A percentile compares a stretch with the other conserved stretches of the same genome.
Evolutionary conservation across 192 early-diverging fungal species (phyloP).

Genomic region (Mortierella antarctica): DNA sequence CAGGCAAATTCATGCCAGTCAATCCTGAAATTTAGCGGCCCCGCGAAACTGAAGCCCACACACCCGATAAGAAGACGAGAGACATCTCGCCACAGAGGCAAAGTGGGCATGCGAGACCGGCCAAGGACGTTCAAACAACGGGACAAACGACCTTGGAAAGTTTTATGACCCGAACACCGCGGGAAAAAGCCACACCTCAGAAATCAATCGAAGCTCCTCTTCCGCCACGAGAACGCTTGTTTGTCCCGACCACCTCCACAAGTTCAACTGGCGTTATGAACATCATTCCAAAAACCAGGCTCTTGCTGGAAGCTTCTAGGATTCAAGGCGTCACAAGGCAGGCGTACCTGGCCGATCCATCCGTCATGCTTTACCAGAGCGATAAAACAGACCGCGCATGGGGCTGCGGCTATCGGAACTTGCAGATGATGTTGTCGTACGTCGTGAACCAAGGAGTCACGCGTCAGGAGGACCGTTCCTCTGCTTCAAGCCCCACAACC

Average conservation of each 20-base stretch:
- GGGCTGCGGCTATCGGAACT: constrained; percentile 81
- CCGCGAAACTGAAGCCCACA: no score
- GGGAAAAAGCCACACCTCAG: not conserved
- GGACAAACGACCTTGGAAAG: constrained; percentile 51
- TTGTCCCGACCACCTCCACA: not conserved
- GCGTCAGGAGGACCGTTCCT: not conserved
- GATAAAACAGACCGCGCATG: constrained; percentile 64
- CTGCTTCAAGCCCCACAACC: not conserved
- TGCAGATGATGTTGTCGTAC: constrained; percentile 72
- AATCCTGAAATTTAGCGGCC: not conserved
- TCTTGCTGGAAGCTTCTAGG: constrained; percentile 17
- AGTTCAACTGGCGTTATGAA: not conserved
- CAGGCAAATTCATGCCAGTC: not conserved
- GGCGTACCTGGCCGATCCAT: constrained; percentile 40
- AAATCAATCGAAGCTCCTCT: not conserved
- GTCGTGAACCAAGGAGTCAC: constrained; percentile 29
- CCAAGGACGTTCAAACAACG: not conserved
- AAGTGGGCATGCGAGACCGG: not conserved
- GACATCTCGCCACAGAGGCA: not conserved
- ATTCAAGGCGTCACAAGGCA: constrained; percentile 23
- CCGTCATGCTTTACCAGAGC: constrained; percentile 21
- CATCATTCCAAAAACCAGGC: constrained; percentile 14
- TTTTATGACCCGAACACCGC: constrained; percentile 8
- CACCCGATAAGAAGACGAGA: not conserved
- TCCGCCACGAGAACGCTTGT: constrained; percentile 2